phyloP scores from a whole-genome alignment of 1,284 basidiomycete species.

The Rhodotorula sp. region DNA sequence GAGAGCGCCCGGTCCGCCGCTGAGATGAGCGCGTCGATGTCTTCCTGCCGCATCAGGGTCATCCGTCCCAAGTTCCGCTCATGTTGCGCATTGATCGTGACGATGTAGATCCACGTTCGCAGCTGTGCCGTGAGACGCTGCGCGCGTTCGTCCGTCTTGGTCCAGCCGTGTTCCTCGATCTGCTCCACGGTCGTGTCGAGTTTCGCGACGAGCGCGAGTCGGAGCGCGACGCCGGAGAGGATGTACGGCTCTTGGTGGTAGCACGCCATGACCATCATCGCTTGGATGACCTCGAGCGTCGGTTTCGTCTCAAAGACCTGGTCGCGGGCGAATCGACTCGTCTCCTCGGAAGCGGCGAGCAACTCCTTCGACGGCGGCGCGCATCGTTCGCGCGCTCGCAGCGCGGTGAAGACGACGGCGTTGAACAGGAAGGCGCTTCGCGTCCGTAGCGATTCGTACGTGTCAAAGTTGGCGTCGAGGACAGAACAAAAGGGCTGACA shows the following conservation, averaged over 20 bases:
- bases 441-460: slow-evolving; percentile 13
- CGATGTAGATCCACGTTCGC: slow-evolving; percentile 22
- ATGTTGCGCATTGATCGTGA: slow-evolving; percentile 22
- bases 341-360: slow-evolving; percentile 24
- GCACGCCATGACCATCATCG: slow-evolving; percentile 22
- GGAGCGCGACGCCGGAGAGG: slow-evolving; percentile 23
- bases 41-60: slow-evolving; percentile 14
- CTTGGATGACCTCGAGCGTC: slow-evolving; percentile 23
- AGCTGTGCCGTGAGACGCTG: slow-evolving; percentile 19
- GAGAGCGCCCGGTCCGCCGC: slow-evolving; percentile 17
- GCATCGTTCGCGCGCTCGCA: slow-evolving; percentile 14
- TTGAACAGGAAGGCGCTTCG: slow-evolving; percentile 23
- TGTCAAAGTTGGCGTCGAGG: slow-evolving; percentile 22
- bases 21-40: slow-evolving; percentile 15
- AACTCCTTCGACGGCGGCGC: slow-evolving; percentile 17
- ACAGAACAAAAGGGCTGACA: slow-evolving; percentile 26
- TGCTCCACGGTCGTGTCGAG: slow-evolving; percentile 23
- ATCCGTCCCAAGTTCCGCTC: slow-evolving; percentile 19
- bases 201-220: slow-evolving; percentile 15
- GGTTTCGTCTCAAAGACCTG: slow-evolving; percentile 22
- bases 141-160: slow-evolving; percentile 19
- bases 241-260: slow-evolving; percentile 33
- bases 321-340: slow-evolving; percentile 13
- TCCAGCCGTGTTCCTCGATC: slow-evolving; percentile 21
- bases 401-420: slow-evolving; percentile 20